Evolutionary conservation across 2,329 filamentous ascomycete genomes (phyloP), one percentile per base, ranked within the genome.

Genomic region (Trichoderma oligosporum): DNA sequence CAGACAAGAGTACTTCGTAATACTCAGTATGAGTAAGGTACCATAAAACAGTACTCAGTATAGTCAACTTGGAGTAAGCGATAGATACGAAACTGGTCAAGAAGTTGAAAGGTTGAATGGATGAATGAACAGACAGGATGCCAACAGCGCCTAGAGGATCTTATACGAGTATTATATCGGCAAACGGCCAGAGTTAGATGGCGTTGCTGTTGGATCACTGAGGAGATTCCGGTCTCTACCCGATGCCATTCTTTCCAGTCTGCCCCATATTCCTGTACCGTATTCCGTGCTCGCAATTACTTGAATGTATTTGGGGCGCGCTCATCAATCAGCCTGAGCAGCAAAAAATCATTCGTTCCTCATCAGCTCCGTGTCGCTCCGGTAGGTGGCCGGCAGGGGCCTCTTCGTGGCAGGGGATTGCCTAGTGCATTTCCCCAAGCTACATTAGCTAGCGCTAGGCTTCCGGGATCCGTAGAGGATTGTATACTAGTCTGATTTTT

Each of bases 401-500:
- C 41, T 20, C 27, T 31, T 11, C 22, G 39, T 45, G 51, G 51
- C 39, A 54, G 51, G 39, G 51, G 51, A 44, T 35, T n/a, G 39
- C 51, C 51, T 31, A 36, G 20, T 14, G 20, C 18, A 18, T 22
- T 55, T 55, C 52, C 52, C 52, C 52, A 55, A 55, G 41, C 52
- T 55, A 41, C 52, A 55, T 33, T 45, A 55, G 52, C 52, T 24
- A 41, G 52, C 41, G 52, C 52, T 41, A 55, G 52, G 41, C 31
- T 29, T 55, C 41, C 52, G 52, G 51, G 52, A 55, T 46, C 52
- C 52, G 52, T 41, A 45, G 16, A 31, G 47, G 46, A 38, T 36
- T 33, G 49, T 42, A 33, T 39, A n/a, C 31, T 42, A 42, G 49
- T 38, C 38, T 25, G 38, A 42, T 35, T 16, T 20, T 24, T 18